Evolutionary conservation across 495 filamentous ascomycete genomes (phyloP), one percentile per base, ranked within the genome.

Genomic region (Aspergillus indologenus): DNA sequence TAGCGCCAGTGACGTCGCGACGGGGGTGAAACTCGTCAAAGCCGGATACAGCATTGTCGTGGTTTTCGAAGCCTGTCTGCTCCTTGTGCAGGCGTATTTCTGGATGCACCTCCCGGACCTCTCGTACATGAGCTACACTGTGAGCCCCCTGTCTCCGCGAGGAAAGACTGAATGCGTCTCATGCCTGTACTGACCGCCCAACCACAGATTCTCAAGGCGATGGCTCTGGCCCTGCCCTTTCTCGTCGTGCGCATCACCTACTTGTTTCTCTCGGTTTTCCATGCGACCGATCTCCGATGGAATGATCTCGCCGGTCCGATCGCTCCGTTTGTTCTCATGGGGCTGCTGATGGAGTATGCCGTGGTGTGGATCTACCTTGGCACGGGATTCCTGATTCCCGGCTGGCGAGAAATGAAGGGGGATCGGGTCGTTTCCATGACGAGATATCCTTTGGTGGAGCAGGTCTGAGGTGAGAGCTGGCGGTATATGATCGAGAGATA

Each of bases 251-350:
- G 34, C 34, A 14, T 40, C 12, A 40, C 6, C 34, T 40, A 40
- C 12, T 11, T 40, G 5, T 40, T 40, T 2, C 34, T 40, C 2
- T 40, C 34, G 7, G 5, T 40, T 4, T 40, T 40, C 34, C 34
- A 40, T 40, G 34, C 12, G 34, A 6, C 34, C 34, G 34, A 40
- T 40, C 71, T 40, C 34, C 5, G 34, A 8, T 40, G 34, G 34
- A 40, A 11, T 40, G 34, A 7, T 40, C 34, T 40, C 11, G 47
- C 3, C 4, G 68, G 69, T 20, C 61, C 62, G 2, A 60, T 68
- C 56, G 59, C 56, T 23, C 66, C 69, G 15, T 69, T 68, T 47
- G 44, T 72, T 22, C 22, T 68, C 4, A 70, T 74, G 71, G 70
- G 57, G 6, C 26, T 72, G 45, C 3, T 72, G 34, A 40, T 40